Evolutionary conservation across 2,329 filamentous ascomycete species (phyloP).

Genomic region (Ilyonectria destructans): DNA sequence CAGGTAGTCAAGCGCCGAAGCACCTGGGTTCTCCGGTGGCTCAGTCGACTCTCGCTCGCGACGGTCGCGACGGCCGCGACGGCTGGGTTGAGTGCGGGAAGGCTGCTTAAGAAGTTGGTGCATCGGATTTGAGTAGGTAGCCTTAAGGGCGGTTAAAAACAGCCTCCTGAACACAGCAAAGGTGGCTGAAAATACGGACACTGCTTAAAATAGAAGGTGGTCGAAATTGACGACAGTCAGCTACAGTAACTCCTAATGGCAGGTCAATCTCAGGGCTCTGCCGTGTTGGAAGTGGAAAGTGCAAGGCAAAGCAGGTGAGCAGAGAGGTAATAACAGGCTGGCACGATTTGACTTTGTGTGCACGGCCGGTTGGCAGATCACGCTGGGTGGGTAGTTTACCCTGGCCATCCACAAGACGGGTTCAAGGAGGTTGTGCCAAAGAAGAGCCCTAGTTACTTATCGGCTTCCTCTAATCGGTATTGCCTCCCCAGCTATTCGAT

Average conservation of each 20-base stretch:
- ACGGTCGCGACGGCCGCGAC: too few species aligned
- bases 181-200: too few species aligned
- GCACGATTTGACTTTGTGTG: background rate
- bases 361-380: slow-evolving; percentile 8
- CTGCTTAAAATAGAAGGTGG: too few species aligned
- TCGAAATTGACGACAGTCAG: too few species aligned
- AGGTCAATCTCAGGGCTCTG: slow-evolving; percentile 9
- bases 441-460: slow-evolving; percentile 9
- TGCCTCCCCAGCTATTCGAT: slow-evolving; percentile 3
- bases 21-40: background rate
- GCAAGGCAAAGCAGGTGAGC: slow-evolving; percentile 8
- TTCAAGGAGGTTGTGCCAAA: slow-evolving; percentile 22
- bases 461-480: slow-evolving; percentile 1
- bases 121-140: too few species aligned
- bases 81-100: too few species aligned
- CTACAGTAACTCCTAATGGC: too few species aligned
- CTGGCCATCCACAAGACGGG: slow-evolving; percentile 20
- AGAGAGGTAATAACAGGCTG: slow-evolving; percentile 12
- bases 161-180: too few species aligned
- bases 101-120: too few species aligned
- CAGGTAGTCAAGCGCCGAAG: background rate
- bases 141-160: too few species aligned
- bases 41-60: slow-evolving; percentile 2
- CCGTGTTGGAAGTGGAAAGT: slow-evolving; percentile 14
- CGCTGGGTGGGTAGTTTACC: slow-evolving; percentile 14